phyloP scores from a whole-genome alignment of 202 grass and related monocot species.

The Schoenoplectus triqueter region DNA sequence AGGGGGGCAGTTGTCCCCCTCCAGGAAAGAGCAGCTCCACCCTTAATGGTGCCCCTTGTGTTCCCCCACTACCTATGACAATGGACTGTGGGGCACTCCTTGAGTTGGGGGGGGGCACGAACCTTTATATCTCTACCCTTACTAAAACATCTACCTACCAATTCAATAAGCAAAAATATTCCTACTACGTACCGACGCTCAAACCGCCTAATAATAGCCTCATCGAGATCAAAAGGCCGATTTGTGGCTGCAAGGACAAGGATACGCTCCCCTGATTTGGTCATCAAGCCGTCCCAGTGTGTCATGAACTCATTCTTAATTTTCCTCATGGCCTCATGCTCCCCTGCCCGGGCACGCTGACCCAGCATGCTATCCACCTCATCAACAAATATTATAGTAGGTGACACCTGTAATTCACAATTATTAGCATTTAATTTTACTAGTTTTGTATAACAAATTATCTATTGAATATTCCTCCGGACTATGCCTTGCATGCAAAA shows the following conservation, averaged over 20 bases:
- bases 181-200: constrained; percentile 73
- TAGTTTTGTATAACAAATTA: constrained; percentile 1
- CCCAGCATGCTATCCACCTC: constrained; percentile 95
- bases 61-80: too few relatives aligned
- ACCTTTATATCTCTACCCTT: too few relatives aligned
- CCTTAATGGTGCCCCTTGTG: too few relatives aligned
- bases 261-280: constrained; percentile 63
- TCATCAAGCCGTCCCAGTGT: constrained; percentile 87
- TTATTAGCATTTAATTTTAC: neutral
- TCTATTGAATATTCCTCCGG: neutral
- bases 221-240: constrained; percentile 89
- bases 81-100: too few relatives aligned
- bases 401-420: constrained; percentile 45
- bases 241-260: constrained; percentile 94
- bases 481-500: constrained; percentile 24
- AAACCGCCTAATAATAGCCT: constrained; percentile 88
- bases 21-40: too few relatives aligned
- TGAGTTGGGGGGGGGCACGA: too few relatives aligned
- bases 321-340: constrained; percentile 76
- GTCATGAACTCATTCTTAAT: constrained; percentile 98
- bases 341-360: constrained; percentile 50
- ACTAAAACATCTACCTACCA: too few relatives aligned
- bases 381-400: constrained; percentile 86
- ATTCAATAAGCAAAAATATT: neutral
- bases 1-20: too few relatives aligned